Conservation (phyloP, 2,329 filamentous ascomycete species). For the Ophiocordyceps camponoti-floridani region DNA sequence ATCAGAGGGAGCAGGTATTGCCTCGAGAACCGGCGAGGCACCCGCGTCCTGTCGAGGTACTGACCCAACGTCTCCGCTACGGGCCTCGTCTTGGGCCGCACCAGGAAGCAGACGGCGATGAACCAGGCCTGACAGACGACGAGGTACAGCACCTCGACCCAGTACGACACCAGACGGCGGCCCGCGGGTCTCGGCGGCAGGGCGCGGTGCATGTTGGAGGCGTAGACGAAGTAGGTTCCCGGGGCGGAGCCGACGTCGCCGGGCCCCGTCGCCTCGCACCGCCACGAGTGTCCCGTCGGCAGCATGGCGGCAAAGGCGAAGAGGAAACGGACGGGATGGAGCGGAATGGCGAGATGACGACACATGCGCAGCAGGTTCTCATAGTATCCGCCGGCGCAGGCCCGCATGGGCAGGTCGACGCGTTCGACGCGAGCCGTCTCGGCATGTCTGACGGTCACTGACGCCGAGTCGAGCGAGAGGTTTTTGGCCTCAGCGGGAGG, state of each 20-base stretch:
- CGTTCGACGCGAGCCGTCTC: slow-evolving; percentile 13
- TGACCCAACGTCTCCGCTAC: slow-evolving; percentile 24
- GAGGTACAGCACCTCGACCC: slow-evolving; percentile 24
- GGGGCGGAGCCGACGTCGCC: slow-evolving; percentile 6
- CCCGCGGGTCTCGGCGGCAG: slow-evolving; percentile 22
- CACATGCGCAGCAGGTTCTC: slow-evolving; percentile 37
- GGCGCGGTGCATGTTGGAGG: slow-evolving; percentile 32
- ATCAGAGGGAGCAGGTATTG: slow-evolving; percentile 36
- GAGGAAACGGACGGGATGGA: slow-evolving; percentile 30
- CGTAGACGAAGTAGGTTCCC: slow-evolving; percentile 30
- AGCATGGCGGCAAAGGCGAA: slow-evolving; percentile 27
- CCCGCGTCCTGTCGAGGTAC: slow-evolving; percentile 29
- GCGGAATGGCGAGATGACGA: slow-evolving; percentile 25
- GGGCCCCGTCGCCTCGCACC: slow-evolving; percentile 1
- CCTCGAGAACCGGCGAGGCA: slow-evolving; percentile 26
- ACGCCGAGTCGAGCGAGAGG: slow-evolving; percentile 20
- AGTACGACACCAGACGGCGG: slow-evolving; percentile 17
- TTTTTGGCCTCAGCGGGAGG: slow-evolving; percentile 10
- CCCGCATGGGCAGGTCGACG: slow-evolving; percentile 21
- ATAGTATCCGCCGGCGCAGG: slow-evolving; percentile 28
- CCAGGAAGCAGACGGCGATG: slow-evolving; percentile 28
- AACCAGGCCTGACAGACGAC: slow-evolving; percentile 34
- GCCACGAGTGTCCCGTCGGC: slow-evolving; percentile 1
- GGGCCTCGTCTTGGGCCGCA: slow-evolving; percentile 14
- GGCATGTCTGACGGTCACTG: slow-evolving; percentile 16